A percentile compares a stretch with the other conserved stretches of the same genome.
Evolutionary conservation across 345 rosid genomes (phyloP).

Genomic region (Mangifera indica): DNA sequence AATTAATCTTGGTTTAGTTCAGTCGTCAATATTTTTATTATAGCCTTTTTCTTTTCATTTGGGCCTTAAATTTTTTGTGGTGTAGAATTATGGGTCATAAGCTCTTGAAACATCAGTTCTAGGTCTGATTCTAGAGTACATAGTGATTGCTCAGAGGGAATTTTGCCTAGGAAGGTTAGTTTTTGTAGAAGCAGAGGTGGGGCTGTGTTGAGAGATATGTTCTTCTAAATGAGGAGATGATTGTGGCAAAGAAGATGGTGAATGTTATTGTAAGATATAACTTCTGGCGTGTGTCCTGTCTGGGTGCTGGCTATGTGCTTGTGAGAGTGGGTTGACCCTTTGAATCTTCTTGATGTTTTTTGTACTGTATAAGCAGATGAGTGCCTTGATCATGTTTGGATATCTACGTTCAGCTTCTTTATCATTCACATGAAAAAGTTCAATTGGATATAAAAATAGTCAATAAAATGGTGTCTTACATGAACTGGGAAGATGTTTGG

Average conservation of each 20-base stretch:
- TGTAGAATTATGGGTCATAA: not conserved
- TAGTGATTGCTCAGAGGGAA: not conserved
- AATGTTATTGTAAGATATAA: not conserved
- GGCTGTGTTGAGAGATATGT: not conserved
- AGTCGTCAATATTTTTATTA: not conserved
- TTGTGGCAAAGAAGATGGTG: not conserved
- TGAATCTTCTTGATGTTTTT: not conserved
- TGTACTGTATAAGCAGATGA: not conserved
- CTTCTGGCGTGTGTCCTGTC: not conserved
- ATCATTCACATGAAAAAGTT: slow-evolving; percentile 1
- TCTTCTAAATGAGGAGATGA: not conserved
- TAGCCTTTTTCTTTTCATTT: not conserved
- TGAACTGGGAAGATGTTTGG: slow-evolving; percentile 3
- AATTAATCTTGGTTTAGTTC: slow-evolving; percentile 1
- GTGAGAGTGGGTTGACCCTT: not conserved
- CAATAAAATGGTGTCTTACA: not conserved
- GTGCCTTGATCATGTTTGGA: not conserved
- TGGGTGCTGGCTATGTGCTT: not conserved
- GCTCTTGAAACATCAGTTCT: not conserved
- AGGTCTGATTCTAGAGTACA: not conserved
- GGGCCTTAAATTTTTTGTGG: not conserved
- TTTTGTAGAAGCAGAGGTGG: not conserved
- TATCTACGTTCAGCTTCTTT: not conserved
- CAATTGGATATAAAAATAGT: slow-evolving; percentile 4
- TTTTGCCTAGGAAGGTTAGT: not conserved